Evolutionary conservation across 2,329 filamentous ascomycete genomes (phyloP), one percentile per base, ranked within the genome.

Genomic region (Cercospora zeae-maydis): DNA sequence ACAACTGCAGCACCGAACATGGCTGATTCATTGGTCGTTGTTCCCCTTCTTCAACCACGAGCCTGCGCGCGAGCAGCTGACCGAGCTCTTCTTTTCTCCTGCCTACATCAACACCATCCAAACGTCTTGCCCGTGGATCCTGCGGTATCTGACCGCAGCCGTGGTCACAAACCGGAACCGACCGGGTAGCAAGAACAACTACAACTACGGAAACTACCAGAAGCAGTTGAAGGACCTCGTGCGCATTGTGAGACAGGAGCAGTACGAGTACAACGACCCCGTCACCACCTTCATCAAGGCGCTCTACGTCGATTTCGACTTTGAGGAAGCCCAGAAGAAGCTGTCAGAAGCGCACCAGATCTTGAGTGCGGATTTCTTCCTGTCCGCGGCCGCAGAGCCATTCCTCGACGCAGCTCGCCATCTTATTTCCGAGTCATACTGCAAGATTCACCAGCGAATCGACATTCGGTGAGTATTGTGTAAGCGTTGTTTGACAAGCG

Each of bases 1-100:
- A 64, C 95, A 99, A 82, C 89, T 99, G 66, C 89, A 93, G 78
- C 93, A 97, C 84, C 91, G 95, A 76, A 96, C 93, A 63, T 96
- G 93, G 91, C 84, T 99, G 74, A 90, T 96, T 73, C 95, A 99
- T 89, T 99, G 95, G 93, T 88, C 91, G 51, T 88, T 99, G 66
- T 99, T 98, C 86, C 93, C 95, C 66, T 93, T 97, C 81, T 99
- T 98, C 86, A 98, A 99, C 87, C 89, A 91, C 81, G 93, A 98
- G 74, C 84, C 87, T 69, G 91, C 92, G 63, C 92, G 93, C 74
- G 95, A 99, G 76, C 86, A 87, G 71, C 86, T 99, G 72, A 91
- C 95, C 75, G 95, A 99, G 73, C 88, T 98, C 77, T 95, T 97
- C 85, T 98, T 99, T 86, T 96, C 90, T 68, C 90, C 93, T 68